phyloP scores from a whole-genome alignment of 2,329 filamentous ascomycete species.

The Colletotrichum godetiae region DNA sequence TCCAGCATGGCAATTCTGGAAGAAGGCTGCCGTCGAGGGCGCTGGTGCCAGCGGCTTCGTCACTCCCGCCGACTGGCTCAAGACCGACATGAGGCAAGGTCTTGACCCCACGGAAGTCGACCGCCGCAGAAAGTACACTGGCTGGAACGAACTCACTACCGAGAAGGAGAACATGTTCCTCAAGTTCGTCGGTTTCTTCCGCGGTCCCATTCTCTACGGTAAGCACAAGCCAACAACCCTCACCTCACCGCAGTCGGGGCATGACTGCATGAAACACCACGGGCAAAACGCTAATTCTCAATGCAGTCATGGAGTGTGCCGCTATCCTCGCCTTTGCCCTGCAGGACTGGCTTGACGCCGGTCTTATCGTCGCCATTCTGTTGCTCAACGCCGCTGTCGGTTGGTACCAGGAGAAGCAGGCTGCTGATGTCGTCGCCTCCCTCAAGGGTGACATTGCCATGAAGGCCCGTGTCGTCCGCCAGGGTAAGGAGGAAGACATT shows the following conservation, averaged over 20 bases:
- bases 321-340: conserved; percentile 80
- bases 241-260: background rate
- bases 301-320: conserved; percentile 77
- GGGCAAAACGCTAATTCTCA: conserved; percentile 28
- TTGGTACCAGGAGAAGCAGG: conserved; percentile 87
- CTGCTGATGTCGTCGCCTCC: conserved; percentile 79
- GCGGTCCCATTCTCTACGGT: conserved; percentile 82
- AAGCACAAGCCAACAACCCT: conserved; percentile 46
- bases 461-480: conserved; percentile 75
- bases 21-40: conserved; percentile 38
- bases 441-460: conserved; percentile 84
- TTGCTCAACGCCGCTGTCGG: conserved; percentile 80
- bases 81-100: conserved; percentile 75
- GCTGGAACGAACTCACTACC: conserved; percentile 78
- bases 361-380: conserved; percentile 80
- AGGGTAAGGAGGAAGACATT: conserved; percentile 75
- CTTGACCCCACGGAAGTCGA: conserved; percentile 70
- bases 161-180: conserved; percentile 82
- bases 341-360: conserved; percentile 79
- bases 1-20: conserved; percentile 52
- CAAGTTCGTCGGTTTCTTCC: conserved; percentile 82
- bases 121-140: conserved; percentile 71
- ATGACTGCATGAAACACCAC: conserved; percentile 27
- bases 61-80: conserved; percentile 75
- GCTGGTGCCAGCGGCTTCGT: conserved; percentile 48